A percentile compares a stretch with the other conserved stretches of the same genome.
phyloP scores from a whole-genome alignment of 169 alveolate genomes.

The Miamiensis avidus region DNA sequence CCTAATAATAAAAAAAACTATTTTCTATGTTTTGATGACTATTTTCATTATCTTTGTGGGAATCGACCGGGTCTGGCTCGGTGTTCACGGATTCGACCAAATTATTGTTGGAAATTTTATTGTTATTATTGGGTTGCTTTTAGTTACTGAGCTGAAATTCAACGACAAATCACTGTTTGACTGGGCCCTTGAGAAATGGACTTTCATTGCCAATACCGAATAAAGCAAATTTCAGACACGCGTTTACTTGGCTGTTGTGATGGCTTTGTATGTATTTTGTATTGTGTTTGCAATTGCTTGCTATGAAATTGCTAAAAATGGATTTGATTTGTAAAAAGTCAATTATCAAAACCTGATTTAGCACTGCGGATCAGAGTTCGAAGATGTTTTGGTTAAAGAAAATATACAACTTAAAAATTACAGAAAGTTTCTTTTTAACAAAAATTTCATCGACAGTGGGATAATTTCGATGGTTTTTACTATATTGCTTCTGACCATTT shows the following conservation, averaged over 20 bases:
- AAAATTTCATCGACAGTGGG: not conserved
- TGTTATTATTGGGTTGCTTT: not conserved
- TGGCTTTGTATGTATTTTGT: not conserved
- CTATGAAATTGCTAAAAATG: not conserved
- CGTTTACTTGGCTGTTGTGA: too few relatives aligned
- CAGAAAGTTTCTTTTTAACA: not conserved
- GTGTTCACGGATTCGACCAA: not conserved
- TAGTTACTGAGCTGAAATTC: not conserved
- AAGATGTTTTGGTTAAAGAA: not conserved
- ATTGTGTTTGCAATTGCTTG: not conserved
- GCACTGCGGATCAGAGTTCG: not conserved
- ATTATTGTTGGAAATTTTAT: not conserved
- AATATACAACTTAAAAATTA: too few relatives aligned
- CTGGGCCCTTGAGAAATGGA: not conserved
- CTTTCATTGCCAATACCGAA: too few relatives aligned
- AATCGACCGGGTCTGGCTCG: not conserved
- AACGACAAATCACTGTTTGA: not conserved
- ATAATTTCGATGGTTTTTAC: not conserved
- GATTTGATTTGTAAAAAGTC: not conserved
- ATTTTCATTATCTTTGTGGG: not conserved
- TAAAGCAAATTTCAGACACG: too few relatives aligned
- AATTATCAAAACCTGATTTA: too few relatives aligned
- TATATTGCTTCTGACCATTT: not conserved
- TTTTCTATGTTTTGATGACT: too few relatives aligned
- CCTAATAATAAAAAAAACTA: too few relatives aligned